Evolutionary conservation across 257 asterid species (phyloP), one percentile per base, ranked within the genome.

Genomic region (Euphrasia confusa): DNA sequence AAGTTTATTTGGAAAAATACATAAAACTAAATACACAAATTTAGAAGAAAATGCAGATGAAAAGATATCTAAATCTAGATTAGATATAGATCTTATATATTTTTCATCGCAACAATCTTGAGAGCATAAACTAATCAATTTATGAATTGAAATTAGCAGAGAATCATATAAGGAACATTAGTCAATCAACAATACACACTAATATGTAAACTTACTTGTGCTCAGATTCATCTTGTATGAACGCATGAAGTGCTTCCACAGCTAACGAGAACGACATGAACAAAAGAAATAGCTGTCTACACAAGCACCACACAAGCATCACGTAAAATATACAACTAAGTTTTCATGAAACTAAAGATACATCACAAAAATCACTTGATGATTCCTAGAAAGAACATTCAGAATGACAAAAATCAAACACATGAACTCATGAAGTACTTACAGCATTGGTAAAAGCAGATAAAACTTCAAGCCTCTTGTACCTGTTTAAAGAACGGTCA

Each of bases 221-320:
- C 76, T 86, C 98, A 7, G 97, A 88, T 73, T 92, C 98, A 75
- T 92, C 97, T 72, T 92, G 97, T 73, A 92, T 84, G 78, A 92
- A 92, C 1, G 97, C 90, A 56, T 92, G 98, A 71, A 93, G 96
- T 15, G 88, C 99, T 82, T 93, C 97, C 79, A 89, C 97, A n/a
- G 95, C 94, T 65, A 93, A 69, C 83, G 96, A 84, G 84, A 93
- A 93, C 6, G 97, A 85, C 91, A 89, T 64, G 75, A 93, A 93
- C 88, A 93, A 80, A 72, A 93, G 95, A 76, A 93, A 93, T 77
- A 93, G 83, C 99, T 89, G 99, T 74, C 99, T 93, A 93, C 78
- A 83, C 83, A 87, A 79, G 78, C 74, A 83, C 57, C 78, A 80
- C 62, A 74, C 30, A 63, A 47, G 61, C 42, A 37, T 37, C 11